These are phyloP conservation scores for Metarhizium guizhouense DNA, from an alignment of 2,329 filamentous ascomycete species.

Conservation along the genomic window DNA sequence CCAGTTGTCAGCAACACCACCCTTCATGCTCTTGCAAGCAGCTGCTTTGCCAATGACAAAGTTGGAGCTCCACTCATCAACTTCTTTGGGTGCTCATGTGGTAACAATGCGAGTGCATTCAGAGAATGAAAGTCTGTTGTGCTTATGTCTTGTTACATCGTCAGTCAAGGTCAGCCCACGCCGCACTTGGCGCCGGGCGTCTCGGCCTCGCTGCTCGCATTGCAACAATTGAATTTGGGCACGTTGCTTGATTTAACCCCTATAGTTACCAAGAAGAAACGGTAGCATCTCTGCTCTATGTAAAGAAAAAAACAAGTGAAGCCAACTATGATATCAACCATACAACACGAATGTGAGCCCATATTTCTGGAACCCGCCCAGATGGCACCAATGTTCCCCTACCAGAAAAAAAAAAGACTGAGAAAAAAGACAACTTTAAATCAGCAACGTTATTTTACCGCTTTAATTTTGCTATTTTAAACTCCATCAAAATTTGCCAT, in stretches of 20 bases:
- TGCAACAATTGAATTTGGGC: constrained; percentile 1
- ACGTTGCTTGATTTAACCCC: constrained; percentile 12
- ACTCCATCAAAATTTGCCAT: constrained; percentile 18
- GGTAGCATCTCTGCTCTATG: constrained; percentile 23
- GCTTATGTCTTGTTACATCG: too few relatives aligned
- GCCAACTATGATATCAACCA: constrained; percentile 26
- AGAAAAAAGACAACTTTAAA: constrained; percentile 3
- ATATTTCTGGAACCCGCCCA: constrained; percentile 28
- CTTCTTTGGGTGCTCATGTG: not conserved
- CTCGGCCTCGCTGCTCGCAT: not conserved
- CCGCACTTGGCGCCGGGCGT: not conserved
- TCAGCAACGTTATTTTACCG: constrained; percentile 11
- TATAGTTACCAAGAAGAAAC: constrained; percentile 22
- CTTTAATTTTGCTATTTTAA: constrained; percentile 3
- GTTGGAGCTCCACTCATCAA: not conserved
- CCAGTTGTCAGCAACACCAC: constrained; percentile 16
- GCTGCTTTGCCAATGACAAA: not conserved
- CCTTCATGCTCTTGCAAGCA: not conserved
- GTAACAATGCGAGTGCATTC: not conserved
- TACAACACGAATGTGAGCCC: constrained; percentile 17
- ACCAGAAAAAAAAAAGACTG: constrained; percentile 7
- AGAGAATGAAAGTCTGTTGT: constrained; percentile 18
- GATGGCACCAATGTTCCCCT: constrained; percentile 13
- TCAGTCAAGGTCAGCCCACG: too few relatives aligned
- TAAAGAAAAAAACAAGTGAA: constrained; percentile 12